Base-by-base conservation (phyloP, 805 yeast species). In the Candida oleophila region DNA sequence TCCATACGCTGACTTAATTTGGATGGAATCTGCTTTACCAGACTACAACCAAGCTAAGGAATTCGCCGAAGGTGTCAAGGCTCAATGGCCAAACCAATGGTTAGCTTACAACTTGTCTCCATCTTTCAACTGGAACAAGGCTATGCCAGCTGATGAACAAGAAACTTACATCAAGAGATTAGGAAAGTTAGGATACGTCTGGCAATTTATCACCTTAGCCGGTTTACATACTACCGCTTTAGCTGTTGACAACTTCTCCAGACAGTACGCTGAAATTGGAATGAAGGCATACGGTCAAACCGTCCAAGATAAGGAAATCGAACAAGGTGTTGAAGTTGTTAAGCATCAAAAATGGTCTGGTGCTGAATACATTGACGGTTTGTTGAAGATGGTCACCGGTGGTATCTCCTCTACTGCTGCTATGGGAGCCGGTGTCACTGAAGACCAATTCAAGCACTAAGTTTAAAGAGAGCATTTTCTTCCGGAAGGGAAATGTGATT, bases 331-430 rank as follows among this genome's bases (percentile, higher is more conserved):
- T 55, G 98, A 92, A 69, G 96, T 92, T 49, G 95, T 92, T 53
- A 92, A 90, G 78, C 98, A 92, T 71, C 98, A 92, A 72, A 89
- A 91, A 70, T 92, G 98, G 98, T 89, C 97, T 38, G 98, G 98
- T 65, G 98, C 98, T 25, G 96, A 89, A 71, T 91, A 89, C 75
- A 86, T 92, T 62, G 98, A 92, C 69, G 85, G 89, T 49, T 76
- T 92, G 62, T 82, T 92, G 68, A 90, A 85, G 69, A 76, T 89
- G 70, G 94, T 90, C 21, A 85, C 94, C 47, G 97, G 97, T 60
- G 98, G 98, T 73, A 87, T 91, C 48, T 78, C 91, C 43, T 85
- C 96, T 16, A 92, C 98, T 42, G 96, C 97, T 55, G 97, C 98
- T 42, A 92, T 92, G 97, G 97, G 97, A 63, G 85, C 85, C 51